Evolutionary conservation across 306 rosid genomes (phyloP).

Genomic region (Argentina anserina): DNA sequence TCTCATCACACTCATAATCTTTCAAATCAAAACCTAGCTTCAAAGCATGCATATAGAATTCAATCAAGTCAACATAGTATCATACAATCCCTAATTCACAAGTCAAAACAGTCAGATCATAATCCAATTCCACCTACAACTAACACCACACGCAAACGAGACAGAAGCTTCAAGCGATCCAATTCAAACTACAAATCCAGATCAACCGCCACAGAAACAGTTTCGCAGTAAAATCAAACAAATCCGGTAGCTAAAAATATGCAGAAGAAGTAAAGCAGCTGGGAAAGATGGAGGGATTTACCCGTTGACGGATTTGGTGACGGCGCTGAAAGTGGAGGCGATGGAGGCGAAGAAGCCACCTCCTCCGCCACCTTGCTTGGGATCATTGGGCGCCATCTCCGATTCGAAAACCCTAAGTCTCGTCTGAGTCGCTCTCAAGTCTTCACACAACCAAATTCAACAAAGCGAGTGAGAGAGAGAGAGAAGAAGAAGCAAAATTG

Average conservation of each 20-base stretch:
- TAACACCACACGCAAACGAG: neutral
- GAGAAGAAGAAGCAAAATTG: neutral
- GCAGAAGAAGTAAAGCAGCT: neutral
- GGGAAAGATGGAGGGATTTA: constrained; percentile 6
- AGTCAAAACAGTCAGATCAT: neutral
- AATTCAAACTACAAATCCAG: neutral
- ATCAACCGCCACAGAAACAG: neutral
- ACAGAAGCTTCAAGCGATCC: too few relatives aligned
- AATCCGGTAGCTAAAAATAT: neutral
- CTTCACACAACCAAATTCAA: neutral
- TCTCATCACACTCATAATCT: neutral
- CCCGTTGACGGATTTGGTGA: constrained; percentile 78
- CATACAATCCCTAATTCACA: neutral
- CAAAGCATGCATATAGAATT: neutral
- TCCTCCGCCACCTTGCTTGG: constrained; percentile 51
- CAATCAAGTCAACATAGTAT: neutral
- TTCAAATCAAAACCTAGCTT: neutral
- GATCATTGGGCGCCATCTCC: constrained; percentile 56
- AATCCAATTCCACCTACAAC: neutral
- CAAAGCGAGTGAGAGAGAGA: too few relatives aligned
- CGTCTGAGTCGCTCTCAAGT: neutral
- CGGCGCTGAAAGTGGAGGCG: constrained; percentile 56
- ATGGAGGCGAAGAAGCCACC: constrained; percentile 65
- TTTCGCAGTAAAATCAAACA: neutral
- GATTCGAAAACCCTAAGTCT: constrained; percentile 20